Percentiles rank a stretch among this genome's conserved stretches.
phyloP scores from a whole-genome alignment of 208 protist genomes.

The Crithidia fasciculata region DNA sequence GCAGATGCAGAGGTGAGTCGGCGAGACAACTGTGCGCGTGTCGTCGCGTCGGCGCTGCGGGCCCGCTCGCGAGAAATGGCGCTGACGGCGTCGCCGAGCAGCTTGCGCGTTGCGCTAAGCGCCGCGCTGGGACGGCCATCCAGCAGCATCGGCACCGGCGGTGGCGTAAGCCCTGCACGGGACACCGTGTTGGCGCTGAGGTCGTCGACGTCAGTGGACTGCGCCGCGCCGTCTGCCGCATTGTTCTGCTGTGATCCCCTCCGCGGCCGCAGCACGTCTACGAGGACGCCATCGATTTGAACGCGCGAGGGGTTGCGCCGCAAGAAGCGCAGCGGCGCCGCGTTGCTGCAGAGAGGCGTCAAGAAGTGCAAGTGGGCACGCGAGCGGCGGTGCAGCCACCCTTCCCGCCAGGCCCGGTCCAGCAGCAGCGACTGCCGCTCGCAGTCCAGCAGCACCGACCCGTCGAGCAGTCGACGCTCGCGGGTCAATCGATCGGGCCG shows the following conservation, averaged over 20 bases:
- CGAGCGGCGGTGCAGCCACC: slow-evolving; percentile 22
- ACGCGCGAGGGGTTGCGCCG: slow-evolving; percentile 9
- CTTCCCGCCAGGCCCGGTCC: slow-evolving; percentile 34
- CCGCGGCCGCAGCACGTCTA: slow-evolving; percentile 21
- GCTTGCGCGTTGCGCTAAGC: slow-evolving; percentile 22
- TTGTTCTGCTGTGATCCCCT: background rate
- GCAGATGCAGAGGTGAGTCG: slow-evolving; percentile 5
- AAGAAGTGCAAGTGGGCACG: slow-evolving; percentile 12
- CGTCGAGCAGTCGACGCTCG: slow-evolving; percentile 17
- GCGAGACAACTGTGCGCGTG: background rate
- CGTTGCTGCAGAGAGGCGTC: background rate
- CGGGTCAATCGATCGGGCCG: background rate
- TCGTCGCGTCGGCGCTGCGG: slow-evolving; percentile 11
- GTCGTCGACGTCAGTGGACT: background rate
- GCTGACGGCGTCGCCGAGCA: slow-evolving; percentile 29
- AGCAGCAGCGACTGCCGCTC: slow-evolving; percentile 47
- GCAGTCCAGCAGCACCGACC: slow-evolving; percentile 29
- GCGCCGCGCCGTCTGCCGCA: background rate
- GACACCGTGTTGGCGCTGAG: slow-evolving; percentile 8
- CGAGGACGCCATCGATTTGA: slow-evolving; percentile 11
- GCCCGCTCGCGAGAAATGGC: slow-evolving; percentile 25
- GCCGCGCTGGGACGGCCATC: slow-evolving; percentile 18
- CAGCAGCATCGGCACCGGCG: slow-evolving; percentile 11
- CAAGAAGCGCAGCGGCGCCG: background rate
- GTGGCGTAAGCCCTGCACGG: slow-evolving; percentile 9